A percentile compares a stretch with the other conserved stretches of the same genome.
Conservation (phyloP, 805 yeast species). For the Candida coquimbonensis region DNA sequence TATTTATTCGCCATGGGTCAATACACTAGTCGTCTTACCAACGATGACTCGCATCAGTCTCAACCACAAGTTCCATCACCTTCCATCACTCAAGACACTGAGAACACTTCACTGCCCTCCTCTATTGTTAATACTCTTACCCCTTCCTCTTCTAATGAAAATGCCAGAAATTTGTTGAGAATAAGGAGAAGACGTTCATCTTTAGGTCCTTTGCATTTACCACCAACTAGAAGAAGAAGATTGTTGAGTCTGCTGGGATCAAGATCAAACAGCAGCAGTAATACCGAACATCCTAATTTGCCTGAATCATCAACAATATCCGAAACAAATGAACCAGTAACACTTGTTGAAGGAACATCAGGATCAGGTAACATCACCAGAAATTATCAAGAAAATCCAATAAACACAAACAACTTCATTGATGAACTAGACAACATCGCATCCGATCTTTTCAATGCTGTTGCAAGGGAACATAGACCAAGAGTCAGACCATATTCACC, state of each 20-base stretch:
- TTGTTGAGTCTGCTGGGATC: conserved; percentile 16
- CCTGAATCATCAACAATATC: not conserved
- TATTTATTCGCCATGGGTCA: too few species aligned
- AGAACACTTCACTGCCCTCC: too few species aligned
- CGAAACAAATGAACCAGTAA: not conserved
- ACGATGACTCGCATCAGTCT: too few species aligned
- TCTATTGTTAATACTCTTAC: too few species aligned
- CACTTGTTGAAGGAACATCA: conserved; percentile 2
- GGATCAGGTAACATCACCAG: conserved; percentile 5
- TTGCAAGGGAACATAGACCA: conserved; percentile 4
- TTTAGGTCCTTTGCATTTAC: conserved; percentile 7
- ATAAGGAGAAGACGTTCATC: conserved; percentile 22
- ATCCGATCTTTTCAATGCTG: conserved; percentile 12
- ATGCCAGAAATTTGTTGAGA: conserved; percentile 1
- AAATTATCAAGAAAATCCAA: not conserved
- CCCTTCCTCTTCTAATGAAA: not conserved
- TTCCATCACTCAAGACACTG: too few species aligned
- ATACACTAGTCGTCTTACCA: too few species aligned
- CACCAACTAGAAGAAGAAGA: conserved; percentile 20
- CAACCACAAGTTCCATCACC: too few species aligned
- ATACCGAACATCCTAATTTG: too few species aligned
- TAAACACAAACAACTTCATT: conserved; percentile 7
- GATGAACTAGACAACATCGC: conserved; percentile 20
- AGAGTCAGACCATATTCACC: not conserved
- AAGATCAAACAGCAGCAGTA: not conserved